A percentile compares a stretch with the other conserved stretches of the same genome.
Evolutionary conservation across 371 early-diverging fungal species (phyloP).

Genomic region (Nematocida minor): DNA sequence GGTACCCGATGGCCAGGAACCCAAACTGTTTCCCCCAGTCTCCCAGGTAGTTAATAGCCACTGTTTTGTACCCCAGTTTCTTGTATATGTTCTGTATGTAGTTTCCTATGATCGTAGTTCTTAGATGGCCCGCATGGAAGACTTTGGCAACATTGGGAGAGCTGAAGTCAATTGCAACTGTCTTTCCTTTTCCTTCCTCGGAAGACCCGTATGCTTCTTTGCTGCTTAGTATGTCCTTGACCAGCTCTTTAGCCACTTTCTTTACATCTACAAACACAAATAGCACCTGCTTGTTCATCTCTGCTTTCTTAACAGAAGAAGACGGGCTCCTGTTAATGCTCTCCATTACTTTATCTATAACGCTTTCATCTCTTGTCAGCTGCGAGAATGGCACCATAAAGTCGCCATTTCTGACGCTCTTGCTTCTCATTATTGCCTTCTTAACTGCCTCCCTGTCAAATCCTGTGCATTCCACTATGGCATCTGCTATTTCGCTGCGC

Average conservation of each 20-base stretch:
- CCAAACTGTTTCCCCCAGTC: constrained; percentile 99
- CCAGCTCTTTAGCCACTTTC: constrained; percentile 2
- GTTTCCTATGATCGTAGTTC: constrained; percentile 93
- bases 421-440: constrained; percentile 19
- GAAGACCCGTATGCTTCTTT: constrained; percentile 50
- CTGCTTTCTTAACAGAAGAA: not conserved
- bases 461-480: not conserved
- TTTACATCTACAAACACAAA: constrained; percentile 14
- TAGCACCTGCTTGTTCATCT: constrained; percentile 26
- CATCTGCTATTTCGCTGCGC: not conserved
- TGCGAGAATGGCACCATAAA: constrained; percentile 44
- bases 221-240: not conserved
- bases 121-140: constrained; percentile 96
- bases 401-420: constrained; percentile 23
- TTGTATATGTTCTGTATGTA: constrained; percentile 76
- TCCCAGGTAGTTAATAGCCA: constrained; percentile 92
- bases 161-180: constrained; percentile 80
- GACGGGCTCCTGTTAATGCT: not conserved
- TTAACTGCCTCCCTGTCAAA: constrained; percentile 17
- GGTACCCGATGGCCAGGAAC: constrained; percentile 81
- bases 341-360: constrained; percentile 1
- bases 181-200: constrained; percentile 68
- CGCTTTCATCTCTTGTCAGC: not conserved
- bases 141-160: constrained; percentile 99
- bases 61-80: constrained; percentile 76